Base-by-base conservation (phyloP, 2,329 filamentous ascomycete species). In the Fusarium sp. region DNA sequence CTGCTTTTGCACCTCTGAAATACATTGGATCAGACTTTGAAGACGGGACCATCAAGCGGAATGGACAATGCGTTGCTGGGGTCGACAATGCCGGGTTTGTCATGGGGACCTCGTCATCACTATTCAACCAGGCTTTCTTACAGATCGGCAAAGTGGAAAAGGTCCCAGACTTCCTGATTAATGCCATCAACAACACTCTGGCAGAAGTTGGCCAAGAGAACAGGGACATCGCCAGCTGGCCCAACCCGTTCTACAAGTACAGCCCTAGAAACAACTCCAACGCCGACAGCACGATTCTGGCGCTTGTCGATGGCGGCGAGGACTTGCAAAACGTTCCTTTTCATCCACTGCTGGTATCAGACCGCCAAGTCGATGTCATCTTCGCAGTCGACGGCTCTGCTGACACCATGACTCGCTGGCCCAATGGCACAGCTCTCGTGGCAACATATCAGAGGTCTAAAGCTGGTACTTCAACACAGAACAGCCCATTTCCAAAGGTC, bases 71-170 rank as follows among this genome's bases (percentile, higher is more conserved):
- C 71, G 83, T 96, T 13, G 81, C 84, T 7, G 93, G 93, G 1
- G 93, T 93, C 63, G 93, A 97, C 76, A 93, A 93, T 68, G 85
- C 85, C 24, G 91, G 91, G 7, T 97, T 86, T 72, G 80, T 96
- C 25, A 92, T 96, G 86, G 93, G 93, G 46, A 96, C 93, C 0
- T 92, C 89, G 22, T 92, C 89, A 1, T 90, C 91, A 1, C 82
- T 97, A 2, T 97, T 97, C 83, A 97, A 96, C 78, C 81, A 88
- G 69, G 85, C 91, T 69, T 77, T 96, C 15, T 80, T 93, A 4
- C 77, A 86, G 10, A 79, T 94, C 52, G 74, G 72, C 19, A 48
- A 58, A 3, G 45, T 24, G 4, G 36, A 48, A 1, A 22, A 29
- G 13, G 48, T 83, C 2, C 82, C 81, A 2, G 73, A 79, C 1